A percentile compares a stretch with the other conserved stretches of the same genome.
Conservation (phyloP, 2,329 filamentous ascomycete species). For the Fusarium sp. region DNA sequence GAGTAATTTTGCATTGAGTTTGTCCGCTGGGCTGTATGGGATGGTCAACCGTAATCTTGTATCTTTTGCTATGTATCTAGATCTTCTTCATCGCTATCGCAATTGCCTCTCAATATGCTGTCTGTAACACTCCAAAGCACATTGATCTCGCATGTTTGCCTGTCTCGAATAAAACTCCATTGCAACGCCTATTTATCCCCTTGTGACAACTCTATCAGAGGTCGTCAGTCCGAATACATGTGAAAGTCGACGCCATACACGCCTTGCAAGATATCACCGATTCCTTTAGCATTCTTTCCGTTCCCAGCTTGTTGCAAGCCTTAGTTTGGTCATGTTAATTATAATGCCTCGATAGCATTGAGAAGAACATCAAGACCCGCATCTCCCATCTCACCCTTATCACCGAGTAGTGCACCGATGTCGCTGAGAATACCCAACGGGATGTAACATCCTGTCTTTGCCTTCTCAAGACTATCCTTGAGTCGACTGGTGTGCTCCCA, state of each 20-base stretch:
- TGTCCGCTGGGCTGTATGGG: background rate
- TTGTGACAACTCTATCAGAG: constrained; percentile 26
- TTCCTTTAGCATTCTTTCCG: background rate
- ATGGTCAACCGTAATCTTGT: background rate
- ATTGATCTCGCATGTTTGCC: background rate
- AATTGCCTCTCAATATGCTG: background rate
- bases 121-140: background rate
- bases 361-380: constrained; percentile 67
- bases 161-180: constrained; percentile 7
- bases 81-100: background rate
- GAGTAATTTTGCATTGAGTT: background rate
- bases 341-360: constrained; percentile 68
- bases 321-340: constrained; percentile 42
- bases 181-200: constrained; percentile 29
- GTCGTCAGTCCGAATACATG: constrained; percentile 12
- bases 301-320: background rate
- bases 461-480: constrained; percentile 86
- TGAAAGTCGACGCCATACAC: constrained; percentile 21
- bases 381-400: constrained; percentile 59
- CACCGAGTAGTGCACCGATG: constrained; percentile 78
- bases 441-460: constrained; percentile 81
- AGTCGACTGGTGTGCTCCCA: constrained; percentile 96
- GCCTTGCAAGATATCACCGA: constrained; percentile 10
- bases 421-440: constrained; percentile 90
- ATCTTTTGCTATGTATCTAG: background rate